Percentiles rank a stretch among this genome's conserved stretches.
Evolutionary conservation across 2,329 filamentous ascomycete genomes (phyloP).

Genomic region (Paramyrothecium sp.): DNA sequence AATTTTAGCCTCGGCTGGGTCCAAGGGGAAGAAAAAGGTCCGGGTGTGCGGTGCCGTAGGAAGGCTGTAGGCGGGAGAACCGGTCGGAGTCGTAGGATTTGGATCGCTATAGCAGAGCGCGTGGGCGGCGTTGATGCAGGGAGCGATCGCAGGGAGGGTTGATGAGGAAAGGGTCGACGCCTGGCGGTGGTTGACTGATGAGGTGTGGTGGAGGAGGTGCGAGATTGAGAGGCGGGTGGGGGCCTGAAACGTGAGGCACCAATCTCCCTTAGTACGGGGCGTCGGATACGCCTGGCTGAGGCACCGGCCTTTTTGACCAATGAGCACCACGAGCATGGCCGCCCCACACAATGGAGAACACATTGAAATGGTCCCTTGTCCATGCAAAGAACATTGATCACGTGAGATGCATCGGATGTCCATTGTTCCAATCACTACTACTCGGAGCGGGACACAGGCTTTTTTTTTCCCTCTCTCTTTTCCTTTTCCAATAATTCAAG

Average conservation of each 20-base stretch:
- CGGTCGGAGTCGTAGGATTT: slow-evolving; percentile 6
- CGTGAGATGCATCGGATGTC: too few relatives aligned
- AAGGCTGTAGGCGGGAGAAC: slow-evolving; percentile 7
- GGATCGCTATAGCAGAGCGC: slow-evolving; percentile 9
- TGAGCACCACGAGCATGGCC: too few relatives aligned
- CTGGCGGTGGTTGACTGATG: slow-evolving; percentile 21
- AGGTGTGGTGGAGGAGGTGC: slow-evolving; percentile 24
- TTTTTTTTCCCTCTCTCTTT: slow-evolving; percentile 19
- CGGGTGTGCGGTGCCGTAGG: slow-evolving; percentile 14
- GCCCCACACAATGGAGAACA: too few relatives aligned
- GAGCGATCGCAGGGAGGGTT: slow-evolving; percentile 15
- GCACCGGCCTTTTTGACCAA: too few relatives aligned
- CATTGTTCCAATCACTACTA: too few relatives aligned
- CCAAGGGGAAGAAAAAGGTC: slow-evolving; percentile 5
- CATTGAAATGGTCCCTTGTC: too few relatives aligned
- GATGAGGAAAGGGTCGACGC: slow-evolving; percentile 18
- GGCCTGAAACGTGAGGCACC: background rate
- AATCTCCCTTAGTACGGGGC: background rate
- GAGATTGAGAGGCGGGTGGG: slow-evolving; percentile 24
- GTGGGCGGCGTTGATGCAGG: background rate
- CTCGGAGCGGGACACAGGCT: too few relatives aligned
- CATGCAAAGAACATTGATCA: too few relatives aligned
- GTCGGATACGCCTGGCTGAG: background rate
- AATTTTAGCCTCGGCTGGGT: background rate
- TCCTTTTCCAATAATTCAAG: slow-evolving; percentile 33